phyloP scores from a whole-genome alignment of 345 rosid species.

The Carallia pectinifolia region DNA sequence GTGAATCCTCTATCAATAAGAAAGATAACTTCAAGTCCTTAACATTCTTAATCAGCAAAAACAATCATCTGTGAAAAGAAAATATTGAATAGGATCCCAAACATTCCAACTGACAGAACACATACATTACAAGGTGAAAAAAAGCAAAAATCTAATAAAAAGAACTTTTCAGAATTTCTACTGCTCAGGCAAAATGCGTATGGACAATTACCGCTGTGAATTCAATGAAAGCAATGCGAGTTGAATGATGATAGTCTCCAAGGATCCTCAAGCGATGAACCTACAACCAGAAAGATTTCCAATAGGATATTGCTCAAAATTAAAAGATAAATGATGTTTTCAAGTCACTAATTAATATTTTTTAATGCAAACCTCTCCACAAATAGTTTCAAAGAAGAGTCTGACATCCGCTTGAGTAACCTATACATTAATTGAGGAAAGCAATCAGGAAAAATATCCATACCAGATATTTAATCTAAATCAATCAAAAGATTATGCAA shows the following conservation, averaged over 20 bases:
- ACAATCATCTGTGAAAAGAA: no score
- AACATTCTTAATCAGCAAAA: no score
- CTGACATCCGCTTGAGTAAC: conserved; percentile 77
- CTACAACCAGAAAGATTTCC: conserved; percentile 29
- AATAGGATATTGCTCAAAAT: background rate
- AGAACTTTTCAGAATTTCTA: background rate
- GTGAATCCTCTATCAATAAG: no score
- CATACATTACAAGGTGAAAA: no score
- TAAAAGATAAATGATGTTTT: conserved; percentile 2
- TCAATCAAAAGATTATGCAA: background rate
- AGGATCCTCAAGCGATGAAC: conserved; percentile 84
- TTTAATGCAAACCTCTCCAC: conserved; percentile 71
- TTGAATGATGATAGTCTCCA: conserved; percentile 82
- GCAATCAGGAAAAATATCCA: background rate
- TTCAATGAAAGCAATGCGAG: conserved; percentile 87
- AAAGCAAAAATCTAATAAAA: background rate
- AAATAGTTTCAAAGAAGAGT: conserved; percentile 69
- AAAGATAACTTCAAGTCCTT: no score
- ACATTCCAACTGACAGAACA: no score
- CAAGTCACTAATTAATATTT: background rate
- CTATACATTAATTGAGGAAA: conserved; percentile 30
- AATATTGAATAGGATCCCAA: no score
- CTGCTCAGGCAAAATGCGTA: background rate
- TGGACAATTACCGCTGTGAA: conserved; percentile 62
- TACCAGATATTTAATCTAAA: background rate